Evolutionary conservation across 345 rosid genomes (phyloP), one percentile per base, ranked within the genome.

Genomic region (Anastatica hierochuntica): DNA sequence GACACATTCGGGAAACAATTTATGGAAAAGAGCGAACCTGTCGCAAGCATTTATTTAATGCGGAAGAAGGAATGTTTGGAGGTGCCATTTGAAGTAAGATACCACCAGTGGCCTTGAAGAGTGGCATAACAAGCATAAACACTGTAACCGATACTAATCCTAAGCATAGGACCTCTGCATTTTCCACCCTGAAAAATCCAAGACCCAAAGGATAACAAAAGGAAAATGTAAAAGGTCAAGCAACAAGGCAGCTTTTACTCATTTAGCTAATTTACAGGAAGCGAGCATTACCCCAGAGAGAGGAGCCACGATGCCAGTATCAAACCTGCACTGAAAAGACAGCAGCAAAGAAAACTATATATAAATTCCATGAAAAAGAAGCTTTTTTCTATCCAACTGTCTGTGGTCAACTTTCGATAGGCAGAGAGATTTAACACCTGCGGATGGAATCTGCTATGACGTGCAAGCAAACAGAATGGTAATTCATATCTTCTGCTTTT

Each of bases 1-100:
- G n/a, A 42, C 53, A 23, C 40, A 24, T 56, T 34, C n/a, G 3
- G 17, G 26, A 19, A 35, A 66, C 10, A 20, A 2, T 36, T 1
- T 21, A 37, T 21, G 17, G 38, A 53, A 31, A 18, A 26, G 47
- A 66, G 56, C 31, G 4, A 59, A 92, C 96, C 98, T 92, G 98
- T 66, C 96, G 76, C 67, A 76, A 72, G 79, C 88, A 84, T 87
- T 92, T 92, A 74, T 62, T 79, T 70, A 84, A 43, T 18, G 95
- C 98, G 36, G 98, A 83, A 63, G 83, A 70, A 34, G 95, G 79
- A 70, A 87, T 72, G 70, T 77, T 79, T 33, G 95, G 90, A 10
- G 98, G 96, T 44, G 96, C 88, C 85, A 64, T 87, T 74, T 92
- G 98, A 65, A 87, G 96, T 80, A 92, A 77, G 52, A 92, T 63